phyloP scores from a whole-genome alignment of 352 stramenopile genomes.

The Globisporangium nunn region DNA sequence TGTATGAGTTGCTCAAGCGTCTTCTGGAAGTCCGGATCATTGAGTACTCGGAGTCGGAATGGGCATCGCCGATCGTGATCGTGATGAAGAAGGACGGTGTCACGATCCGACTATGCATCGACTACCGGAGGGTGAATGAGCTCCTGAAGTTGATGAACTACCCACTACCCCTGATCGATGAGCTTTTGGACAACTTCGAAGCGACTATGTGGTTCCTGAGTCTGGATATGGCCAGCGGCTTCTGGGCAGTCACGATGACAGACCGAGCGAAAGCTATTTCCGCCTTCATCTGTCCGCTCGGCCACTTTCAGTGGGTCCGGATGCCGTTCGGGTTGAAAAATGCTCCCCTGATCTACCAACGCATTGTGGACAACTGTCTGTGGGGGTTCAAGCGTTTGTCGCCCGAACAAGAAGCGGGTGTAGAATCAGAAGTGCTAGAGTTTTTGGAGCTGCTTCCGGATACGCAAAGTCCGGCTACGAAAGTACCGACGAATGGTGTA shows the following conservation, averaged over 20 bases:
- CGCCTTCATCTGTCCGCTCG: slow-evolving; percentile 14
- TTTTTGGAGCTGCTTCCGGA: too few relatives aligned
- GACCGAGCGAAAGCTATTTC: slow-evolving; percentile 8
- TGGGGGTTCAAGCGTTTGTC: slow-evolving; percentile 1
- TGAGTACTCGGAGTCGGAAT: background rate
- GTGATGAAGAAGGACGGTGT: slow-evolving; percentile 1
- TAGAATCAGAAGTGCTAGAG: too few relatives aligned
- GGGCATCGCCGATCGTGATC: background rate
- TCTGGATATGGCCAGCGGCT: slow-evolving; percentile 2
- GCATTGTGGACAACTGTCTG: slow-evolving; percentile 10
- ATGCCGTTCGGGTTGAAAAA: slow-evolving; percentile 24
- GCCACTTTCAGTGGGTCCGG: slow-evolving; percentile 16
- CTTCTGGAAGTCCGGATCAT: background rate
- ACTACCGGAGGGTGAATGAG: background rate
- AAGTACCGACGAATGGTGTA: too few relatives aligned
- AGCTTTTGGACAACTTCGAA: slow-evolving; percentile 20
- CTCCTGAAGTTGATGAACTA: background rate
- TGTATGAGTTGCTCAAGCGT: slow-evolving; percentile 1
- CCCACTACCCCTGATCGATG: slow-evolving; percentile 9
- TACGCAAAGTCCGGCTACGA: too few relatives aligned
- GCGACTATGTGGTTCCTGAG: slow-evolving; percentile 6
- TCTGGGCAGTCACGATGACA: slow-evolving; percentile 16
- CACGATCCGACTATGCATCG: background rate
- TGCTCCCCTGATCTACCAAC: slow-evolving; percentile 9
- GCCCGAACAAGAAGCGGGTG: too few relatives aligned